These are phyloP conservation scores for Chaetomiaceae sp. DNA, from an alignment of 2,329 filamentous ascomycete species.

Conservation along the genomic window DNA sequence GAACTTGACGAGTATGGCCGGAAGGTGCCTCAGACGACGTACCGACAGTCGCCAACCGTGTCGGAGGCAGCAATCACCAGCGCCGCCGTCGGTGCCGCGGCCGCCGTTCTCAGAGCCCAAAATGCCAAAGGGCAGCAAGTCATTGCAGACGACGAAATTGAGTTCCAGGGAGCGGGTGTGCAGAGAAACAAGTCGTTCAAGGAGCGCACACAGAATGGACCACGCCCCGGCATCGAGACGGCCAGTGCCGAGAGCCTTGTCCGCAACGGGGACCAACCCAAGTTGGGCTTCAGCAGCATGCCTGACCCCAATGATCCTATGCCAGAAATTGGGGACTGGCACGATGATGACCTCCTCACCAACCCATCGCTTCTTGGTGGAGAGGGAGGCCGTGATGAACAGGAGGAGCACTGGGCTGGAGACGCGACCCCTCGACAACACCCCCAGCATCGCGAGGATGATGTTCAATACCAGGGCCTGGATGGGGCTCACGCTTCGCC, in stretches of 20 bases:
- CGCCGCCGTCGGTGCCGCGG: constrained; percentile 51
- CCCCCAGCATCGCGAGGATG: constrained; percentile 31
- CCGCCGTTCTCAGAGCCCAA: constrained; percentile 48
- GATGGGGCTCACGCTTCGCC: constrained; percentile 26
- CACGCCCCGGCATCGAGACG: constrained; percentile 46
- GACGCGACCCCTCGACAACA: constrained; percentile 46
- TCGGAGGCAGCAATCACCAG: constrained; percentile 56
- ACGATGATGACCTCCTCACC: constrained; percentile 67
- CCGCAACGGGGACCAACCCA: constrained; percentile 46
- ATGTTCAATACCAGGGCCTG: constrained; percentile 31
- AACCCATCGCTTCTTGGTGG: constrained; percentile 82
- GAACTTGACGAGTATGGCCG: constrained; percentile 55
- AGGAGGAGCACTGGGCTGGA: constrained; percentile 52
- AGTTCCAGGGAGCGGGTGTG: constrained; percentile 49
- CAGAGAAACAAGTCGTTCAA: constrained; percentile 62
- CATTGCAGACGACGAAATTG: constrained; percentile 32
- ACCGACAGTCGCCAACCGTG: constrained; percentile 48
- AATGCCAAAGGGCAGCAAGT: constrained; percentile 42
- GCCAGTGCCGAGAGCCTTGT: constrained; percentile 57
- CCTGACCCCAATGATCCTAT: constrained; percentile 67
- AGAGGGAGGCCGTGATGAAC: constrained; percentile 48
- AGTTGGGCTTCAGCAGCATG: constrained; percentile 65
- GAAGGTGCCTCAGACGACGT: constrained; percentile 46
- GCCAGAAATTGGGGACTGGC: constrained; percentile 68
- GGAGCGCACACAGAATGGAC: constrained; percentile 56